Base-by-base conservation (phyloP, 2,329 filamentous ascomycete genomes). In the Lachnellula cervina region DNA sequence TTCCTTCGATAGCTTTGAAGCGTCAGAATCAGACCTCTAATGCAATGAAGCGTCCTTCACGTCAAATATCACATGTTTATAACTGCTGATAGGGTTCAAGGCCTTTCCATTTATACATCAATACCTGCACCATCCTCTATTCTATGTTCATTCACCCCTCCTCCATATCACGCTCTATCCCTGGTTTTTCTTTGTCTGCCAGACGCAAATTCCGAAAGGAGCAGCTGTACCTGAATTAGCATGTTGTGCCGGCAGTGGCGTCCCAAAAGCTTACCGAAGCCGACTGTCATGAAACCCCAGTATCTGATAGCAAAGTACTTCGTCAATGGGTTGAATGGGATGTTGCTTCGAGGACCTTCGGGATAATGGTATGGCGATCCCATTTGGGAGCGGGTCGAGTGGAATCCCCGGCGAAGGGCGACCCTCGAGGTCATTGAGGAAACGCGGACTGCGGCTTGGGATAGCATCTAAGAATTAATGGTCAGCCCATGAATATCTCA, bases 361-460 rank as follows among this genome's bases (percentile, higher is more conserved):
- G 93, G 88, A 81, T 99, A 99, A 82, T 99, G 94, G 87, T 96
- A 97, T 63, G 92, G 92, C 73, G 90, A 95, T 69, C 81, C 83
- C 73, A 96, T 78, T 75, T 89, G 90, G 73, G 88, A 77, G 71
- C 90, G 89, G 73, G 93, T 95, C 71, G 90, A 85, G 76, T 91
- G 88, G 87, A 99, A 97, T 78, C 88, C 90, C 76, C 94, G 92
- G 80, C 91, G 90, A 23, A 47, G 44, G 82, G 87, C 82, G 78
- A 91, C 80, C 72, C 86, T 74, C 64, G 81, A 77, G 71, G 85
- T 84, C 72, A 86, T 71, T 64, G 73, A 74, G 73, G 81, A 76
- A 74, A 80, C 81, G 72, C 82, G 82, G 69, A 76, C 69, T 69
- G 77, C 80, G 76, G 84, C 81, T 73, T 88, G 87, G 77, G 90